Conservation (phyloP, 495 filamentous ascomycete species). For the Lasiosphaeris hirsuta region DNA sequence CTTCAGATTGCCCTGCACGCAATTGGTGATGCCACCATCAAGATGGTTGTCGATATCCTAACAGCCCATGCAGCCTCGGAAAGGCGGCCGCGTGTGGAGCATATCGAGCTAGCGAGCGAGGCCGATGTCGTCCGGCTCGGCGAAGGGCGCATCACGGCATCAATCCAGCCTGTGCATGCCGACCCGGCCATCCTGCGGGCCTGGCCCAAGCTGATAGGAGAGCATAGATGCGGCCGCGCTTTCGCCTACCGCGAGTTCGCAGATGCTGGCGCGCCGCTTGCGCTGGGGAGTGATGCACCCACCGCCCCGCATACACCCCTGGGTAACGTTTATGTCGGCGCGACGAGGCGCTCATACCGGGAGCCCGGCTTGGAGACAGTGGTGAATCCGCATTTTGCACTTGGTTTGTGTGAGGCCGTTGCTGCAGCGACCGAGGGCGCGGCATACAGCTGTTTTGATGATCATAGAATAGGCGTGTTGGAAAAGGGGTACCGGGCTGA, state of each 20-base stretch:
- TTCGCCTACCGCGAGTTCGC: constrained; percentile 62
- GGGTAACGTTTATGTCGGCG: constrained; percentile 57
- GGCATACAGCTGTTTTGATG: constrained; percentile 57
- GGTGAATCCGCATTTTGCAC: constrained; percentile 52
- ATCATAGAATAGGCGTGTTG: constrained; percentile 49
- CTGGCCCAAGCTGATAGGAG: constrained; percentile 55
- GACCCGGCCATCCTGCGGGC: constrained; percentile 60
- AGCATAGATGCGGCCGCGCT: constrained; percentile 49
- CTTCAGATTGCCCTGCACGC: constrained; percentile 65
- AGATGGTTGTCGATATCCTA: constrained; percentile 54
- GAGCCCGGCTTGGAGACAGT: constrained; percentile 45
- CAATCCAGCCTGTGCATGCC: constrained; percentile 61
- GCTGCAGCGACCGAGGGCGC: constrained; percentile 54
- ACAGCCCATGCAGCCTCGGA: constrained; percentile 41
- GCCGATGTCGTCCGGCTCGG: constrained; percentile 53
- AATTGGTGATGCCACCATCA: constrained; percentile 59
- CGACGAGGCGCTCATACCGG: constrained; percentile 53
- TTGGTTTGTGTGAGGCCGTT: constrained; percentile 50
- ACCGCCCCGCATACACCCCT: constrained; percentile 57
- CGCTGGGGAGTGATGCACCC: constrained; percentile 59
- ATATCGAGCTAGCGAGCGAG: constrained; percentile 55
- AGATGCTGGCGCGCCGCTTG: constrained; percentile 49
- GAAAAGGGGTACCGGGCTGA: constrained; percentile 51
- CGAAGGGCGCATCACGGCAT: constrained; percentile 56
- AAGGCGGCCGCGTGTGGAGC: constrained; percentile 59